Evolutionary conservation across 2,329 filamentous ascomycete genomes (phyloP), one percentile per base, ranked within the genome.

Genomic region (Trichothecium roseum): DNA sequence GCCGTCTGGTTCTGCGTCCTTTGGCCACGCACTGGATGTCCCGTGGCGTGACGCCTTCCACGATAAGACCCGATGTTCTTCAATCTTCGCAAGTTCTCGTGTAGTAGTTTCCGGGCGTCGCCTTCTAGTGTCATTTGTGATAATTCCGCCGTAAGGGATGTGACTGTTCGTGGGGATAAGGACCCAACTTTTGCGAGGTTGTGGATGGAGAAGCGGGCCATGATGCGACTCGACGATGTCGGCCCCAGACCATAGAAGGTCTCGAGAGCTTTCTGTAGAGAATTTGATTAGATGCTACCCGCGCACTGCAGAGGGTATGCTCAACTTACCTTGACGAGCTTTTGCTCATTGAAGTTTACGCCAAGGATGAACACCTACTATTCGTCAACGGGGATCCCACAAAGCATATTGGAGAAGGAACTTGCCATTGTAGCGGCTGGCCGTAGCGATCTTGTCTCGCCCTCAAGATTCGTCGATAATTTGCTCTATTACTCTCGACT

Each of bases 101-200:
- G 72, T 27, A 95, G 63, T 40, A 84, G 65, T 53, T 82, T 74
- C 51, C 78, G 69, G 44, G 93, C 69, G 51, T 96, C 88, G 57
- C 83, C 94, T 59, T 95, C 91, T 50, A 96, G 85, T 40, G 83
- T 94, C 85, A 98, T 88, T 37, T 78, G 80, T 13, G 86, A 84
- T 28, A 98, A 68, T 52, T 94, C 85, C 34, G 82, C 82, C 16
- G 83, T 91, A 41, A 98, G 68, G 36, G 83, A 81, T 35, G 85
- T 80, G 46, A 94, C 66, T 41, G 86, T 88, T 55, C 82, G 78
- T 40, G 80, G 76, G 30, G 76, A 70, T 15, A 98, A 64, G 7
- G 76, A 70, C 55, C 83, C 84, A 46, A 96, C 69, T 52, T 79
- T 83, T 45, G 84, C 83, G 38, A 75, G 80, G 20, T 85, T 80